phyloP scores from a whole-genome alignment of 2,329 filamentous ascomycete species.

The Penicillium expansum region DNA sequence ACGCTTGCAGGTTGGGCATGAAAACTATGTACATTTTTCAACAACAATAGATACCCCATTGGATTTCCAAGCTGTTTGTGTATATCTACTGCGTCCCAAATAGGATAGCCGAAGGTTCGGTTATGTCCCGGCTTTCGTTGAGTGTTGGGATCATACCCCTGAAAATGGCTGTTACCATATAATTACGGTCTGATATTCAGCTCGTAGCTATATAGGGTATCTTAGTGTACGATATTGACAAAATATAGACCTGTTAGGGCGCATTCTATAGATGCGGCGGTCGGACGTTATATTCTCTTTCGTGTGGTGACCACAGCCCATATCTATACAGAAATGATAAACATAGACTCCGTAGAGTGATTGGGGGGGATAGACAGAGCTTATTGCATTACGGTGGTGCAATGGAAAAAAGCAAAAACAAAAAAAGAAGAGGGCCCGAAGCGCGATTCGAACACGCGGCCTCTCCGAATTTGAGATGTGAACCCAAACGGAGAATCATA shows the following conservation, averaged over 20 bases:
- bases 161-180: background rate
- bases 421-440: constrained; percentile 1
- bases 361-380: background rate
- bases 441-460: constrained; percentile 11
- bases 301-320: background rate
- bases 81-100: background rate
- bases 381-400: background rate
- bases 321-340: background rate
- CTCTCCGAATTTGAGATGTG: constrained; percentile 4
- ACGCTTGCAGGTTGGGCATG: constrained; percentile 49
- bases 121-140: background rate
- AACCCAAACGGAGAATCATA: constrained; percentile 9
- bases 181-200: background rate
- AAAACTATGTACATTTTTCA: constrained; percentile 20
- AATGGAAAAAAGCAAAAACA: background rate
- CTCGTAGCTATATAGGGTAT: background rate
- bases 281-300: background rate
- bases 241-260: background rate
- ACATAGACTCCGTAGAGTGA: too few species aligned
- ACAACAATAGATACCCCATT: constrained; percentile 23
- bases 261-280: background rate
- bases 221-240: background rate
- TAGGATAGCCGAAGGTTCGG: background rate
- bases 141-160: background rate
- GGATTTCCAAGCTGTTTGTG: background rate